phyloP scores from a whole-genome alignment of 2,329 filamentous ascomycete species.

The Curvularia spicifera region DNA sequence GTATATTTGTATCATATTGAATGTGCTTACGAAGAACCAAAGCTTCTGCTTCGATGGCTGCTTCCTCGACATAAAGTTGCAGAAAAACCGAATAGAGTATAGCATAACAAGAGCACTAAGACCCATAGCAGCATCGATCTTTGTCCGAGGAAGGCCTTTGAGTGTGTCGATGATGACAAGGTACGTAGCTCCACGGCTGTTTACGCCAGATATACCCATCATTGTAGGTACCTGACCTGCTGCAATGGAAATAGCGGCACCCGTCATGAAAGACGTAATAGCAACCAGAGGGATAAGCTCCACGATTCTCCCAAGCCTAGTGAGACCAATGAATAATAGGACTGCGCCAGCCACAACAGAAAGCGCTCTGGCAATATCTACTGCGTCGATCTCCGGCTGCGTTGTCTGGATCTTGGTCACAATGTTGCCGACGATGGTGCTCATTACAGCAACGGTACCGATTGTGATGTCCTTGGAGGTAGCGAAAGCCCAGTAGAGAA shows the following conservation, averaged over 20 bases:
- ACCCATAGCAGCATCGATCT: constrained; percentile 84
- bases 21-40: constrained; percentile 72
- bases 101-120: constrained; percentile 79
- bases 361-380: constrained; percentile 76
- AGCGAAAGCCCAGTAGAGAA: constrained; percentile 97
- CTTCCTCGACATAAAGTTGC: constrained; percentile 66
- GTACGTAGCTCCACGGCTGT: constrained; percentile 80
- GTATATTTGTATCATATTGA: background rate
- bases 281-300: constrained; percentile 91
- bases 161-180: constrained; percentile 84
- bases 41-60: constrained; percentile 75
- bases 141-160: constrained; percentile 70
- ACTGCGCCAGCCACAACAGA: constrained; percentile 81
- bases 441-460: constrained; percentile 96
- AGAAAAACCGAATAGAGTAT: constrained; percentile 57
- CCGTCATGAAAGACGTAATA: constrained; percentile 97
- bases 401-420: constrained; percentile 65
- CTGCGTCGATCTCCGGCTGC: constrained; percentile 52
- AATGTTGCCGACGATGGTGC: constrained; percentile 84
- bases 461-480: constrained; percentile 99
- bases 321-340: constrained; percentile 78
- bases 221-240: constrained; percentile 81
- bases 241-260: constrained; percentile 88
- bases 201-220: constrained; percentile 78
- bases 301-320: constrained; percentile 86